A percentile compares a stretch with the other conserved stretches of the same genome.
Conservation (phyloP, 495 filamentous ascomycete species). For the Antarctomyces pellizariae region DNA sequence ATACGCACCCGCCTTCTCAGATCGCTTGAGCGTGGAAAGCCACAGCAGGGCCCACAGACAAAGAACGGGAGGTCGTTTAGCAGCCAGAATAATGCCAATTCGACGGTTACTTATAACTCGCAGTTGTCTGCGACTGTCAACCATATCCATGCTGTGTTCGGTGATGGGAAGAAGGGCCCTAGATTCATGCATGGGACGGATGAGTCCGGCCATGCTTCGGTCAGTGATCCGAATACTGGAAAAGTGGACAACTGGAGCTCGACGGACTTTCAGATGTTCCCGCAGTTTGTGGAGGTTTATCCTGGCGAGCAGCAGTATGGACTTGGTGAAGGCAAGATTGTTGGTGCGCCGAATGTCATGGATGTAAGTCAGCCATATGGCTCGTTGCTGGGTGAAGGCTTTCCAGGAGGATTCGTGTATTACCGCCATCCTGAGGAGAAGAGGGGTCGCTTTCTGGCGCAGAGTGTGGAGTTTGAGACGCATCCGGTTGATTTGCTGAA, state of each 20-base stretch:
- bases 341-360: slow-evolving; percentile 63
- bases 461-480: slow-evolving; percentile 23
- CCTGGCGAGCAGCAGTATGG: slow-evolving; percentile 57
- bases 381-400: slow-evolving; percentile 64
- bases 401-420: slow-evolving; percentile 53
- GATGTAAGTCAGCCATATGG: slow-evolving; percentile 71
- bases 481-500: slow-evolving; percentile 45
- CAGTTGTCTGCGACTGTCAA: slow-evolving; percentile 52
- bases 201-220: slow-evolving; percentile 45
- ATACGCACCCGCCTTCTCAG: slow-evolving; percentile 63
- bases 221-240: slow-evolving; percentile 49
- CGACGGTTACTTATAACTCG: slow-evolving; percentile 57
- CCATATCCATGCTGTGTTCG: slow-evolving; percentile 51
- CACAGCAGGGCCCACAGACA: slow-evolving; percentile 30
- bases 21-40: slow-evolving; percentile 57
- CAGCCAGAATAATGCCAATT: slow-evolving; percentile 28
- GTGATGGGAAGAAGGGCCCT: slow-evolving; percentile 41
- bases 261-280: slow-evolving; percentile 45
- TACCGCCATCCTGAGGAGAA: slow-evolving; percentile 53
- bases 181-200: slow-evolving; percentile 61
- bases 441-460: slow-evolving; percentile 48
- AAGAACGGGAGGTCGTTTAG: slow-evolving; percentile 24
- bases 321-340: slow-evolving; percentile 47
- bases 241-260: slow-evolving; percentile 74
- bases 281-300: slow-evolving; percentile 52